Evolutionary conservation across 768 basidiomycete species (phyloP).

Genomic region (Gelatoporia subvermispora): DNA sequence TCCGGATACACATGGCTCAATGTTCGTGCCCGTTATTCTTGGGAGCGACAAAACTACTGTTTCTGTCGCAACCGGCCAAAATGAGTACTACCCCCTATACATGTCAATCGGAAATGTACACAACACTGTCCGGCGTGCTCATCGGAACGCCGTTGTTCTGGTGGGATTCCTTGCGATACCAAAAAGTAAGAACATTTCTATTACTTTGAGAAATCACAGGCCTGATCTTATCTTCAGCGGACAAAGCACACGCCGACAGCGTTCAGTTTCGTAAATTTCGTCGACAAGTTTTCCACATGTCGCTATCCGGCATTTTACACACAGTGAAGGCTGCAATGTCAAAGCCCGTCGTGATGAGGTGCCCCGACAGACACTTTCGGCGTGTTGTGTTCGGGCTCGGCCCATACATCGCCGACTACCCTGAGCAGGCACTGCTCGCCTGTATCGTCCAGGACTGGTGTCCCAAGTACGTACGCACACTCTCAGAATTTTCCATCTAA

Average conservation of each 20-base stretch:
- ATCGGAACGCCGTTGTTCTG: constrained; percentile 10
- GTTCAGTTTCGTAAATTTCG: constrained; percentile 7
- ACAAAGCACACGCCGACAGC: not conserved
- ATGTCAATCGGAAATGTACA: constrained; percentile 16
- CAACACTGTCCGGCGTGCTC: constrained; percentile 17
- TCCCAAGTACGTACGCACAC: constrained; percentile 8
- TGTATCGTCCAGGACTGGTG: constrained; percentile 18
- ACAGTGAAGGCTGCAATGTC: constrained; percentile 10
- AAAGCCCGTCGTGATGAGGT: constrained; percentile 6
- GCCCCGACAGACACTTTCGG: constrained; percentile 23
- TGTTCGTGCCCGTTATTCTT: constrained; percentile 21
- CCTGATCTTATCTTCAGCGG: too few relatives aligned
- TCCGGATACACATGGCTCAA: constrained; percentile 4
- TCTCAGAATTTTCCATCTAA: not conserved
- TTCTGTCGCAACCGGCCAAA: constrained; percentile 17
- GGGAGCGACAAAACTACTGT: constrained; percentile 24
- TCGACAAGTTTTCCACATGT: constrained; percentile 9
- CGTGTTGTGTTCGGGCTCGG: constrained; percentile 22
- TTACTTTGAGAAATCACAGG: not conserved
- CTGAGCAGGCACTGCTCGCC: constrained; percentile 23
- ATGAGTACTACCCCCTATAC: constrained; percentile 25
- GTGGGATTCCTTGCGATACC: constrained; percentile 25
- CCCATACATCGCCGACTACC: constrained; percentile 28
- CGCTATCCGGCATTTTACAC: constrained; percentile 3
- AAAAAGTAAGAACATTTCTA: constrained; percentile 21